Conservation (phyloP, 192 early-diverging fungal genomes). For the Coemansia asiatica region DNA sequence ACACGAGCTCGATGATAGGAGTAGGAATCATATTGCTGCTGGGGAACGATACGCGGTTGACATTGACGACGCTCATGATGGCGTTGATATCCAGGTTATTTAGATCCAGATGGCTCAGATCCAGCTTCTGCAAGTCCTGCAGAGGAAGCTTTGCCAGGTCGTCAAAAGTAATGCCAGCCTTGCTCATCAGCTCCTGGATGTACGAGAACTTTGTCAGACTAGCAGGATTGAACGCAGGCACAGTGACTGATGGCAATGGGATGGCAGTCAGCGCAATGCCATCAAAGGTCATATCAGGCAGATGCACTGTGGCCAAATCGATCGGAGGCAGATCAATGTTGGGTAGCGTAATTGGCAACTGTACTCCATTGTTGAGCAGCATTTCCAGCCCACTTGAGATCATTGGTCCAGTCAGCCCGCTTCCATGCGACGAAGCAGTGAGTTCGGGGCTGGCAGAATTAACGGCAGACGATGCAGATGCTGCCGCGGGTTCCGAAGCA, state of each 20-base stretch:
- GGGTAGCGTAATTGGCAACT: constrained; percentile 40
- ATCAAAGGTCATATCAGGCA: constrained; percentile 48
- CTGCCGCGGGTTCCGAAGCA: background rate
- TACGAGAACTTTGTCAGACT: constrained; percentile 45
- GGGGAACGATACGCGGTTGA: constrained; percentile 26
- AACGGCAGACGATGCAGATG: background rate
- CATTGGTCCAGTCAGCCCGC: constrained; percentile 32
- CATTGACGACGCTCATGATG: constrained; percentile 28
- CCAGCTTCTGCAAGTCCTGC: constrained; percentile 36
- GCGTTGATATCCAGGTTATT: constrained; percentile 18
- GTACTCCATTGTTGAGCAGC: constrained; percentile 43
- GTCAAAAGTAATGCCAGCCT: constrained; percentile 40
- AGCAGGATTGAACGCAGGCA: constrained; percentile 46
- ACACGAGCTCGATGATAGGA: constrained; percentile 12
- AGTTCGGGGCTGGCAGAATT: background rate
- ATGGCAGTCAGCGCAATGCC: constrained; percentile 43
- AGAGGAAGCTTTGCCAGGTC: constrained; percentile 46
- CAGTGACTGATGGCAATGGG: constrained; percentile 31
- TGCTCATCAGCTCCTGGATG: constrained; percentile 40
- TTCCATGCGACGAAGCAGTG: background rate
- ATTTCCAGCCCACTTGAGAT: constrained; percentile 47
- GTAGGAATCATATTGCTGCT: constrained; percentile 8
- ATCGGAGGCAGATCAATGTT: constrained; percentile 40
- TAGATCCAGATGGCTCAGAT: constrained; percentile 17
- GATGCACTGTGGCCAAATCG: constrained; percentile 42